Conservation (phyloP, 139 green algal species). For the Yamagishiella unicocca region DNA sequence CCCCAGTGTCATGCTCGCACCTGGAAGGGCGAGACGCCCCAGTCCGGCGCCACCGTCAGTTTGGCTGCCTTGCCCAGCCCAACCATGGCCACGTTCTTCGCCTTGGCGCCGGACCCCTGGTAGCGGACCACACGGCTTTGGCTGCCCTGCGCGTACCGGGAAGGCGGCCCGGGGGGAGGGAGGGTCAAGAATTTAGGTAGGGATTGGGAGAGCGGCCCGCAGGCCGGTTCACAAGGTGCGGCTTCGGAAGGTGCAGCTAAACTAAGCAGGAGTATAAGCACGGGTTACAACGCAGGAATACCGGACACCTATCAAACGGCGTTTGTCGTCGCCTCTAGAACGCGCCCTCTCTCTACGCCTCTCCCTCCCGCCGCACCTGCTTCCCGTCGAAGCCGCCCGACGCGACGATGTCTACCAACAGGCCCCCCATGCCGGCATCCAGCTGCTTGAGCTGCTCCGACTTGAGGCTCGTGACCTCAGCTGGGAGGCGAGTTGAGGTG, state of each 20-base stretch:
- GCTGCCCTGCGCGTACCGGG: not conserved
- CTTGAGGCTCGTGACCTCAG: constrained; percentile 63
- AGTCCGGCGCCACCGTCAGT: constrained; percentile 55
- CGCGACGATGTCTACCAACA: constrained; percentile 71
- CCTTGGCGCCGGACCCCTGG: constrained; percentile 10
- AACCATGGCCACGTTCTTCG: constrained; percentile 71
- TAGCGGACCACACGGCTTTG: constrained; percentile 32
- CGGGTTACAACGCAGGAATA: too few species aligned
- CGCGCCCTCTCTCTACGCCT: not conserved
- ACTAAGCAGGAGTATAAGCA: too few species aligned
- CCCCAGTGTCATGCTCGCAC: not conserved
- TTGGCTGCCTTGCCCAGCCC: constrained; percentile 80
- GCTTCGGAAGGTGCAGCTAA: too few species aligned
- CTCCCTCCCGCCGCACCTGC: constrained; percentile 43
- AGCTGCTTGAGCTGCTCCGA: constrained; percentile 65
- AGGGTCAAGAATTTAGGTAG: not conserved
- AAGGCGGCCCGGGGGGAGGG: not conserved
- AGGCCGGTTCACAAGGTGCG: too few species aligned
- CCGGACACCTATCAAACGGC: too few species aligned
- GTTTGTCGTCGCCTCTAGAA: too few species aligned
- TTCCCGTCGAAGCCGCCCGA: constrained; percentile 84
- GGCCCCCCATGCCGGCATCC: constrained; percentile 62
- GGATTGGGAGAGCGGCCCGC: too few species aligned
- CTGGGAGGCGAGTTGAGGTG: constrained; percentile 18
- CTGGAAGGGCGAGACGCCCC: constrained; percentile 58